phyloP scores from a whole-genome alignment of 345 rosid genomes.

The Populus alba region DNA sequence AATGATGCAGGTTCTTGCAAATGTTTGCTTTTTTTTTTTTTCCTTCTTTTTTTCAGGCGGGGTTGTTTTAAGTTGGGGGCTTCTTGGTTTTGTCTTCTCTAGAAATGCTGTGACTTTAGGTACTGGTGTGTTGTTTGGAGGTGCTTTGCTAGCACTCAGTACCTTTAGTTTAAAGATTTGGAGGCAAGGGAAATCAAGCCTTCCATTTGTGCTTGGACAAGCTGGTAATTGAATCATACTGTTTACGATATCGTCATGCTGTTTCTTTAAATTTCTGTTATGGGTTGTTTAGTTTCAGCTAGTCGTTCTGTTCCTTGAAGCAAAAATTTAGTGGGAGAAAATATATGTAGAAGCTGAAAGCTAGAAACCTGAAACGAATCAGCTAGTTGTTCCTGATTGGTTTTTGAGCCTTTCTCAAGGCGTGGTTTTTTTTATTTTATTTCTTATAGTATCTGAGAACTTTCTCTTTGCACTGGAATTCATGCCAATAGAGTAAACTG shows the following conservation, averaged over 20 bases:
- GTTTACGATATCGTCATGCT: neutral
- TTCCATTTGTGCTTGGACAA: slow-evolving; percentile 87
- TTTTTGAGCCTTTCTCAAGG: neutral
- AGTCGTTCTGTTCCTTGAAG: neutral
- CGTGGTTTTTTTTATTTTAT: neutral
- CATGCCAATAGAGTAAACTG: neutral
- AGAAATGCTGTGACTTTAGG: slow-evolving; percentile 53
- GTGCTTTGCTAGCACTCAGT: slow-evolving; percentile 82
- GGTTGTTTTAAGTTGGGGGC: slow-evolving; percentile 63
- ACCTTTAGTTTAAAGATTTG: slow-evolving; percentile 76
- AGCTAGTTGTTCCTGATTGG: neutral
- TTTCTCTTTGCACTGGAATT: neutral
- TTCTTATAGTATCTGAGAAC: neutral
- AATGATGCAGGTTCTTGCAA: slow-evolving; percentile 4
- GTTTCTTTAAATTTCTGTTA: neutral
- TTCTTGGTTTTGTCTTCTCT: slow-evolving; percentile 70
- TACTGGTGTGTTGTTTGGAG: slow-evolving; percentile 62
- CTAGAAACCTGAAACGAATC: neutral
- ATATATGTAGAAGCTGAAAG: neutral
- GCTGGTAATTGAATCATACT: slow-evolving; percentile 49
- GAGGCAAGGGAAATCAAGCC: slow-evolving; percentile 85
- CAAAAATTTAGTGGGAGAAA: neutral
- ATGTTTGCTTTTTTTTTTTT: neutral
- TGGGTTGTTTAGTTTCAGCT: neutral
- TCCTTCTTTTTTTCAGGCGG: slow-evolving; percentile 46